Conservation (phyloP, 805 yeast genomes). For the Saturnispora besseyi region DNA sequence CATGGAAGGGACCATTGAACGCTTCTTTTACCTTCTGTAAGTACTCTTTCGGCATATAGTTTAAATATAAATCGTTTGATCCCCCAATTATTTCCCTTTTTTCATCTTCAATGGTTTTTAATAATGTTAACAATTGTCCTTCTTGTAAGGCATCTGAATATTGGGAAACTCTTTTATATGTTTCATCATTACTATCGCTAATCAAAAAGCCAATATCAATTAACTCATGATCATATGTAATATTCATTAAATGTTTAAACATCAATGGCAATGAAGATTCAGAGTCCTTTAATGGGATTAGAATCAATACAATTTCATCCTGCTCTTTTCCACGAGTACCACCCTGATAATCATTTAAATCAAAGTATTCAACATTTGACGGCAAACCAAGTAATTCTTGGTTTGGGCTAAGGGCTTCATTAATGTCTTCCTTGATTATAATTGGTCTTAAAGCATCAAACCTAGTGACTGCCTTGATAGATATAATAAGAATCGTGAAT, state of each 20-base stretch:
- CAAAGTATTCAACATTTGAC: conserved; percentile 36
- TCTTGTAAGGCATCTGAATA: conserved; percentile 62
- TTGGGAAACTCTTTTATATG: conserved; percentile 56
- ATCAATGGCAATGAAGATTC: conserved; percentile 69
- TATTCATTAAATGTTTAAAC: conserved; percentile 76
- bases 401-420: conserved; percentile 8
- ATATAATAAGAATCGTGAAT: neutral
- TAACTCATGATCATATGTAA: conserved; percentile 73
- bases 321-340: conserved; percentile 37
- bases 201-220: conserved; percentile 77
- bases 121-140: conserved; percentile 47
- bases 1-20: conserved; percentile 56
- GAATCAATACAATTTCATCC: conserved; percentile 57
- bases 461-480: neutral
- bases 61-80: conserved; percentile 50
- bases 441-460: neutral
- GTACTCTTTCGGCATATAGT: conserved; percentile 59
- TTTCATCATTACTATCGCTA: conserved; percentile 63
- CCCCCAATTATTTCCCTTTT: conserved; percentile 35
- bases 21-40: conserved; percentile 30
- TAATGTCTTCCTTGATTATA: neutral
- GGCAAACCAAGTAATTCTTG: conserved; percentile 10
- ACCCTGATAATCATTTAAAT: conserved; percentile 51
- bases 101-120: conserved; percentile 35
- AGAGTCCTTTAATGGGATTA: conserved; percentile 75